Base-by-base conservation (phyloP, 805 yeast genomes). In the Candida ulmi region DNA sequence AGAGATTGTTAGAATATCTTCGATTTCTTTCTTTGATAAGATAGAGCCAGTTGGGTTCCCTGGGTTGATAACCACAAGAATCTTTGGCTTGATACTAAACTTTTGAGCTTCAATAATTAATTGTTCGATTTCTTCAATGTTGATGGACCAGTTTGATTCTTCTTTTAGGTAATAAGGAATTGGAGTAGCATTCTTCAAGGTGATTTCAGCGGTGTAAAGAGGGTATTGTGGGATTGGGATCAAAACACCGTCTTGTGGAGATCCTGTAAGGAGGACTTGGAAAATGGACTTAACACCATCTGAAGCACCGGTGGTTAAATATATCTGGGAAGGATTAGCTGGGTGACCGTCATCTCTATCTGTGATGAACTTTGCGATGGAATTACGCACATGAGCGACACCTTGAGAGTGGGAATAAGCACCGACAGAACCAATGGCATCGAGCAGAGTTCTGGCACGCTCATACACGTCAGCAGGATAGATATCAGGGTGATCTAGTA, bases 191-290 rank as follows among this genome's bases (percentile, higher is more conserved):
- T 84, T 78, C 57, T 84, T 84, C 55, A 95, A 69, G 3, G 96
- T 83, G 51, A 93, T 71, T 4, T 95, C 73, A n/a, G 99, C 99
- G 4, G 97, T 88, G 66, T 93, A 93, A 44, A 93, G 72, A 4
- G 99, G 99, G 60, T 93, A 93, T 66, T 93, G 99, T 12, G 99
- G 99, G 50, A 93, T 91, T 25, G 99, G 99, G 48, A 93, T 88
- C 63, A 95, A 56, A 69, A 85, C 74, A 36, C 95, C 95, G 3
- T 93, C 72, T 24, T 43, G 44, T 41, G 76, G 63, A 31, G 73
- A 74, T 30, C 88, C 87, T 29, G 70, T 61, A 5, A 93, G 73
- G 16, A 93, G 63, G 23, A 90, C 71, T 37, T 81, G 80, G 39
- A 93, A 65, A 43, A 93, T 65, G 51, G 83, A 79, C 39, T 79